Evolutionary conservation across 192 early-diverging fungal genomes (phyloP).

Genomic region (Pilobolus umbonatus): DNA sequence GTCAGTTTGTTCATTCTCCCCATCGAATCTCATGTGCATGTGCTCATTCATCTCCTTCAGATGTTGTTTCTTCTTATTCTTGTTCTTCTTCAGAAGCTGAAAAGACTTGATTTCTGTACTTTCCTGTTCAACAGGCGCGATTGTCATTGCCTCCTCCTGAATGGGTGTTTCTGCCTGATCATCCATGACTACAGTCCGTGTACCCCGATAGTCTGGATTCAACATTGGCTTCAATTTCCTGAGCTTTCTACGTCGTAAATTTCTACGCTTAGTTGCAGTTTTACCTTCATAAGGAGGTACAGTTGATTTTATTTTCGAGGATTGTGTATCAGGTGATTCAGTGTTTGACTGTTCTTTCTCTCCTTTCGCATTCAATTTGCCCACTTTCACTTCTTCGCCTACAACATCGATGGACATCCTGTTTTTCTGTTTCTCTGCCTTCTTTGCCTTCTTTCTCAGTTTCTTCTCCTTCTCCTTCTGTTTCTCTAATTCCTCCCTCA

Average conservation of each 20-base stretch:
- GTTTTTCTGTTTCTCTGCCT: not conserved
- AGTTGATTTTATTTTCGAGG: no score
- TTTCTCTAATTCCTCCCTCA: not conserved
- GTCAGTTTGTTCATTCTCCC: no score
- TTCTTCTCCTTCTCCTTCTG: not conserved
- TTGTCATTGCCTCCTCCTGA: not conserved
- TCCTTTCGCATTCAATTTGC: not conserved
- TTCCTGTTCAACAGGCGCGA: not conserved
- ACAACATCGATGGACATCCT: not conserved
- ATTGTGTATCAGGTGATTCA: no score
- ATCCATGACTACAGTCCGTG: no score
- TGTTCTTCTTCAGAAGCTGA: not conserved
- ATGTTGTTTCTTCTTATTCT: constrained; percentile 1
- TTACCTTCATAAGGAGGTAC: not conserved
- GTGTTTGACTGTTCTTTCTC: not conserved
- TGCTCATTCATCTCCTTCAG: not conserved
- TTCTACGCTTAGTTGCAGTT: not conserved
- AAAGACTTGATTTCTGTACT: not conserved
- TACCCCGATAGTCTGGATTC: no score
- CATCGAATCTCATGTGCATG: not conserved
- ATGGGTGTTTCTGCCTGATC: not conserved
- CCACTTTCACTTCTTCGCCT: not conserved
- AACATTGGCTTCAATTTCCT: not conserved
- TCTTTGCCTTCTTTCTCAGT: not conserved
- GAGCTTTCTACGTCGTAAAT: not conserved